A percentile compares a stretch with the other conserved stretches of the same genome.
Evolutionary conservation across 345 rosid genomes (phyloP).

Genomic region (Atalantia buxifolia): DNA sequence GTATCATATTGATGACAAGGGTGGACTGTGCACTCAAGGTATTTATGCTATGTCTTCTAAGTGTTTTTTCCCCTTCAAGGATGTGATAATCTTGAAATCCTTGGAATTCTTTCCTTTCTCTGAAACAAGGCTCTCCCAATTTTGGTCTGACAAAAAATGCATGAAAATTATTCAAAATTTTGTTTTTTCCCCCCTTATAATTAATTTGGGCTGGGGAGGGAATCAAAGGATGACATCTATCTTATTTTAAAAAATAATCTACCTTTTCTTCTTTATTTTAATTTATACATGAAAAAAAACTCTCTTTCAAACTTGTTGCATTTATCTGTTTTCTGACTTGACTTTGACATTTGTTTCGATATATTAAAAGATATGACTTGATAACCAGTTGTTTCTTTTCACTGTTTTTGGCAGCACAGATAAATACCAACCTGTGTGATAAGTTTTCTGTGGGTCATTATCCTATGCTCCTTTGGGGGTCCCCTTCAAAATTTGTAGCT

Average conservation of each 20-base stretch:
- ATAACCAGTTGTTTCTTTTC: slow-evolving; percentile 24
- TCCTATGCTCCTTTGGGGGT: slow-evolving; percentile 94
- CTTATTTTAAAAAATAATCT: background rate
- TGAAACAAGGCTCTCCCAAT: background rate
- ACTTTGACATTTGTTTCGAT: background rate
- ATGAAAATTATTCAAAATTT: background rate
- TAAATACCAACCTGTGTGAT: slow-evolving; percentile 81
- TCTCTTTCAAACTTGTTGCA: background rate
- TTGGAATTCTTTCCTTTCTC: background rate
- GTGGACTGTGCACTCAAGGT: slow-evolving; percentile 95
- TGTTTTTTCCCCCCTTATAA: background rate
- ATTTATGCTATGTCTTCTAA: slow-evolving; percentile 18
- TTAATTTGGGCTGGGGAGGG: background rate
- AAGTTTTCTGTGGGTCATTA: slow-evolving; percentile 76
- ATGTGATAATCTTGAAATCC: background rate
- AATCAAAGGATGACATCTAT: background rate
- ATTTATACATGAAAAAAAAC: background rate
- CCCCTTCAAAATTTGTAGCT: slow-evolving; percentile 59
- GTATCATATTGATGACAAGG: slow-evolving; percentile 72
- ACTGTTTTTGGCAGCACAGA: slow-evolving; percentile 82
- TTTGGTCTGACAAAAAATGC: background rate
- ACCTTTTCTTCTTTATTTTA: background rate
- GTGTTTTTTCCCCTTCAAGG: background rate
- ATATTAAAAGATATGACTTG: slow-evolving; percentile 12
- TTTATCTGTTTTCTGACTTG: slow-evolving; percentile 11